A percentile compares a stretch with the other conserved stretches of the same genome.
These are phyloP conservation scores for Lenwebbia sp. DNA, from an alignment of 345 rosid genomes.

Conservation along the genomic window DNA sequence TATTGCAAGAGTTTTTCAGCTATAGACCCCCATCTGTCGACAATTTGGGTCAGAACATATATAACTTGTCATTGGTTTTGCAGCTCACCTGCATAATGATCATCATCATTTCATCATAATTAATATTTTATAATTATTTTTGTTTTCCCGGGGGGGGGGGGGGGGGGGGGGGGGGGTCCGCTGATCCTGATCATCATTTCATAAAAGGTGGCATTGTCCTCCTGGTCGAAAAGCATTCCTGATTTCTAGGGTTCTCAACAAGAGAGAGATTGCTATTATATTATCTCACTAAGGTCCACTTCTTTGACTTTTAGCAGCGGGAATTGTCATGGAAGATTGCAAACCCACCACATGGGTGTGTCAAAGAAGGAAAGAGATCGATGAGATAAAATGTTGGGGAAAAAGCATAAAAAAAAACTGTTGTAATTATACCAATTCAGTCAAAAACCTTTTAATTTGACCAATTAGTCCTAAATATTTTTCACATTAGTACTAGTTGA, in stretches of 20 bases:
- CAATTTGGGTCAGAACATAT: not conserved
- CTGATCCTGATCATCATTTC: not conserved
- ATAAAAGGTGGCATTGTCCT: slow-evolving; percentile 2
- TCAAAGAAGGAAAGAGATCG: not conserved
- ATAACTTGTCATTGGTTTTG: not conserved
- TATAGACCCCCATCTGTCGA: not conserved
- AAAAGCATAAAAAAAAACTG: no score
- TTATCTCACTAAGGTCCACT: slow-evolving; percentile 6
- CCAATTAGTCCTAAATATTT: no score
- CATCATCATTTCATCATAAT: not conserved
- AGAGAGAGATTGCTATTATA: not conserved
- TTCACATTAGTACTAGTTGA: no score
- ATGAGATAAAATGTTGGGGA: not conserved
- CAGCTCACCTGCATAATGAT: not conserved
- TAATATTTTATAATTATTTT: not conserved
- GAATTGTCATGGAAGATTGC: not conserved
- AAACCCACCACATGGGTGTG: not conserved
- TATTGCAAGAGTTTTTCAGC: not conserved
- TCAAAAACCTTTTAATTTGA: no score
- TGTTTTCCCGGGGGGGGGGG: not conserved
- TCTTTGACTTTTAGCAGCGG: slow-evolving; percentile 16
- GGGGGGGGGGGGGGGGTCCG: not conserved
- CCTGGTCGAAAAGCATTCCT: not conserved
- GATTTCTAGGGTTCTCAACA: slow-evolving; percentile 3
- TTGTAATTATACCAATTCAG: no score